Evolutionary conservation across 495 filamentous ascomycete species (phyloP).

Genomic region (Trichoderma reesei): DNA sequence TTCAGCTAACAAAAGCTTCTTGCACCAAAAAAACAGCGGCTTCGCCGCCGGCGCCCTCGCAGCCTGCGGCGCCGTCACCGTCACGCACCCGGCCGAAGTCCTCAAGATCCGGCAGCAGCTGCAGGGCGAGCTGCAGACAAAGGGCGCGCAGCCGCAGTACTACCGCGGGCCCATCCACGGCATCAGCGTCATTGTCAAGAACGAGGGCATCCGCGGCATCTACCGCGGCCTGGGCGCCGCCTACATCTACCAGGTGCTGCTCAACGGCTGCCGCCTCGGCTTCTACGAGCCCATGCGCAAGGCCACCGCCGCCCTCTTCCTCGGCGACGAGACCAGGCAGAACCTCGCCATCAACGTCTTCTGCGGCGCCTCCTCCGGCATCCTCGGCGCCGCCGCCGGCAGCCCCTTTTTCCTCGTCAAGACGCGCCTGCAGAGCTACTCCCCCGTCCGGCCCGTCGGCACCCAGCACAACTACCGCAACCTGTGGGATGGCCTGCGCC

Average conservation of each 20-base stretch:
- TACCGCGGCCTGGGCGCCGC: conserved; percentile 86
- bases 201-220: conserved; percentile 79
- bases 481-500: conserved; percentile 67
- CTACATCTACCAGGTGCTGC: conserved; percentile 92
- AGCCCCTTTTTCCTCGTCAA: conserved; percentile 99
- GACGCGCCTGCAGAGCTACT: conserved; percentile 89
- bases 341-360: conserved; percentile 88
- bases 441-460: conserved; percentile 87
- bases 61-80: conserved; percentile 93
- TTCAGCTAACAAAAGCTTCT: conserved; percentile 17
- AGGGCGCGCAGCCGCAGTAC: conserved; percentile 68
- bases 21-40: conserved; percentile 37
- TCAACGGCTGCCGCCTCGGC: conserved; percentile 92
- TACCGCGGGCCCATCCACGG: conserved; percentile 93
- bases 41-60: conserved; percentile 96
- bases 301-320: conserved; percentile 51
- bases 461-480: conserved; percentile 91
- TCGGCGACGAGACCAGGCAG: conserved; percentile 62
- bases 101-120: conserved; percentile 94
- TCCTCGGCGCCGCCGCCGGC: conserved; percentile 80
- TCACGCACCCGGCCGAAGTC: conserved; percentile 96
- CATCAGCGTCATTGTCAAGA: conserved; percentile 78
- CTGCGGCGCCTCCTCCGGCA: conserved; percentile 74
- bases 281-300: conserved; percentile 94
- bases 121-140: conserved; percentile 88